Base-by-base conservation (phyloP, 768 basidiomycete species). In the Lactifluus echinatus region DNA sequence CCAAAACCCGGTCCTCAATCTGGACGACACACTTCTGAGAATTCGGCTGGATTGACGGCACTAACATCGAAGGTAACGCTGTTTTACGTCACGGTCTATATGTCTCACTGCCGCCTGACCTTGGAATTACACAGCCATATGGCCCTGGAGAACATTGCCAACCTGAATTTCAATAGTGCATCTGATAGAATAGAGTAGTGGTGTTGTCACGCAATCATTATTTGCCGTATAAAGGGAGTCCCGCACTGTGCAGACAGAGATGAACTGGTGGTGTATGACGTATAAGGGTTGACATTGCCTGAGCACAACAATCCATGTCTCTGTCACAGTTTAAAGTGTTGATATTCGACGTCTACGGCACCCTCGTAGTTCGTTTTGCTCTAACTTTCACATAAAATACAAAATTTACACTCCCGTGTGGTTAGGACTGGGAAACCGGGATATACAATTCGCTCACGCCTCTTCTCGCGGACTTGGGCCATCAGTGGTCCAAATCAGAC, bases 1-100 rank as follows among this genome's bases (percentile, higher is more conserved):
- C 92, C 91, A 53, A 91, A 89, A 70, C 81, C 92, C n/a, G 96
- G 95, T 17, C 95, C 95, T 47, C 95, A 96, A 68, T 86, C 84
- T 57, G 83, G 87, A 31, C 80, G 94, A 57, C 77, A 78, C 44
- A 94, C 93, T 0, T 91, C 87, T 60, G 94, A 97, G 74, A 96
- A 96, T 73, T 90, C 93, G 11, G 91, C 89, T 14, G 93, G 91
- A 39, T 74, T 95, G 57, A 96, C 94, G 24, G 74, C 88, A 37
- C 76, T 93, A 33, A 79, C 83, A 19, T 76, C 77, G 46, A 87
- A 91, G 79, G 91, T 88, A 58, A 28, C 42, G 42, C 74, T 63
- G 21, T 36, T 31, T 15, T 29, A 28, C 28, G 23, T 43, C 51
- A 17, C 55, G 12, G 6, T 54, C 36, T 23, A 26, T 23, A 26